Percentiles rank a stretch among this genome's conserved stretches.
Conservation (phyloP, 2,329 filamentous ascomycete species). For the Parastagonospora nodorum region DNA sequence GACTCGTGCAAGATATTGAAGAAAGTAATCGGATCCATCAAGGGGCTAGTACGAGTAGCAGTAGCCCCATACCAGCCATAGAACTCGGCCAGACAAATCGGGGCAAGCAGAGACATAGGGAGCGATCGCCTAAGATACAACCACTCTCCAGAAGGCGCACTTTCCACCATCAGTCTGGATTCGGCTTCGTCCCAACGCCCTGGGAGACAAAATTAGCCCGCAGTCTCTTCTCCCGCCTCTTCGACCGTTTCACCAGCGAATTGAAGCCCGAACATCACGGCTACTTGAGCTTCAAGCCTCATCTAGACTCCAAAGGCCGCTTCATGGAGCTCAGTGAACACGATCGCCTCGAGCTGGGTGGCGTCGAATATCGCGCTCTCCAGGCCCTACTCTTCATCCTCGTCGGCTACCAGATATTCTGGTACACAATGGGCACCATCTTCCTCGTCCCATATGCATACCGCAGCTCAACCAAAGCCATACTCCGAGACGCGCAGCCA, state of each 20-base stretch:
- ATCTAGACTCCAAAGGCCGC: slow-evolving; percentile 34
- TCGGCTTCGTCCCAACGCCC: slow-evolving; percentile 36
- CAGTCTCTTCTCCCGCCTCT: slow-evolving; percentile 24
- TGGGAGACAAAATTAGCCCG: slow-evolving; percentile 35
- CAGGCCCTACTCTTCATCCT: slow-evolving; percentile 55
- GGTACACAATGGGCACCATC: slow-evolving; percentile 51
- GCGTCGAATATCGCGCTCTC: slow-evolving; percentile 58
- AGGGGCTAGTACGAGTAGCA: slow-evolving; percentile 8
- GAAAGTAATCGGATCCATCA: slow-evolving; percentile 12
- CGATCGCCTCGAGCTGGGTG: slow-evolving; percentile 54
- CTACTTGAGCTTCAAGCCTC: slow-evolving; percentile 41
- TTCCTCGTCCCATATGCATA: slow-evolving; percentile 55
- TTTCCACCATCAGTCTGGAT: slow-evolving; percentile 33
- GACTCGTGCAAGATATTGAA: slow-evolving; percentile 32
- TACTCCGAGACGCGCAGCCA: slow-evolving; percentile 45
- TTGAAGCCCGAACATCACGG: slow-evolving; percentile 28
- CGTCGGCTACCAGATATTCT: slow-evolving; percentile 47
- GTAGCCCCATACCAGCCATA: slow-evolving; percentile 1
- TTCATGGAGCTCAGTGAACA: slow-evolving; percentile 46
- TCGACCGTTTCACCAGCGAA: slow-evolving; percentile 24
- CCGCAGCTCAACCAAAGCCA: slow-evolving; percentile 46
- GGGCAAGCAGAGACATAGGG: slow-evolving; percentile 1
- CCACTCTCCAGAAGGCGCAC: slow-evolving; percentile 21
- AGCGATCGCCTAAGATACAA: slow-evolving; percentile 9
- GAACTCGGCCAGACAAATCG: not conserved